Base-by-base conservation (phyloP, 345 rosid species). In the Combretum micranthum region DNA sequence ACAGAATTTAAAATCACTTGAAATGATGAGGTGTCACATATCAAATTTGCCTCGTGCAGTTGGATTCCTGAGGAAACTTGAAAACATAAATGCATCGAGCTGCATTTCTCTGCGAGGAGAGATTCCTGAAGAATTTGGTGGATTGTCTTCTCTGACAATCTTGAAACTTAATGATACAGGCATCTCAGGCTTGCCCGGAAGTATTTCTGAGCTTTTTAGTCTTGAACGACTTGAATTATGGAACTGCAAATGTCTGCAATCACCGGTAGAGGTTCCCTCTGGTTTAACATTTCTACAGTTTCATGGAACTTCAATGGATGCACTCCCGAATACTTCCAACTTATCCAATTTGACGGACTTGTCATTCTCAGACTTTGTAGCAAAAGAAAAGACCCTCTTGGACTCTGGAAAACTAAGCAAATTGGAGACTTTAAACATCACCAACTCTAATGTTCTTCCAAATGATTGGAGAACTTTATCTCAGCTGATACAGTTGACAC, bases 31-130 rank as follows among this genome's bases (percentile, higher is more conserved):
- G 2, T 56, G 68, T 51, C 57, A 57, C 51, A 37, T 64, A 43
- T 61, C 56, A 11, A 50, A 43, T 21, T 50, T 64, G 9, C 68
- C 68, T 1, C 50, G 42, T 18, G 61, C 46, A 12, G 57, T 64
- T 46, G 68, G 68, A 56, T 56, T 64, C 62, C 56, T 64, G 20
- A 55, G 56, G 60, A 64, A 49, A 20, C 68, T 64, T 21, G 68
- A 64, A 56, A 62, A 64, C 56, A 50, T 64, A 11, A 46, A 64
- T 42, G 68, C 68, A 47, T 48, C 56, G 47, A 62, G 68, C 6
- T 64, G 68, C 47, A 64, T 32, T 32, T 4, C 4, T 55, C 44
- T 64, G 45, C 62, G 56, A 50, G 68, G 68, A 11, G 62, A 64
- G 20, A 50, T 64, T 50, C 68, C 68, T 11, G 50, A 48, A 19